Conservation (phyloP, 768 basidiomycete species). For the Boletellus sp. region DNA sequence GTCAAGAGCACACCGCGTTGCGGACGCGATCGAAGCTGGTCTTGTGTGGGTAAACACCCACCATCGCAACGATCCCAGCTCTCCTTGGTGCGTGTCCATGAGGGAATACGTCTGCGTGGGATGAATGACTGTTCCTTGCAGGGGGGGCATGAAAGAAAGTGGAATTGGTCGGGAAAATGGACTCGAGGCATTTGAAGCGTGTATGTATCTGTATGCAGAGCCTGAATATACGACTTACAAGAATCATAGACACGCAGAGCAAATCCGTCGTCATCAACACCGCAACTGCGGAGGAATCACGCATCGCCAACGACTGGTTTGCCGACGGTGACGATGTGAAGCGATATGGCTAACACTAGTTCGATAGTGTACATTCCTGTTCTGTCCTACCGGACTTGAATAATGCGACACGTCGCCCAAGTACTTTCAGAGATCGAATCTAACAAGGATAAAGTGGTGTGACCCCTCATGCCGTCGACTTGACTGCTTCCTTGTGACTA, state of each 20-base stretch:
- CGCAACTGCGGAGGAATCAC: constrained; percentile 57
- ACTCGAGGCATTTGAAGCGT: constrained; percentile 73
- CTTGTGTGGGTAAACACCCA: constrained; percentile 88
- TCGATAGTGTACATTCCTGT: neutral
- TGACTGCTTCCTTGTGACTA: constrained; percentile 52
- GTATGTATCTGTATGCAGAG: constrained; percentile 37
- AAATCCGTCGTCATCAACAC: constrained; percentile 78
- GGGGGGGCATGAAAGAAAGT: constrained; percentile 90
- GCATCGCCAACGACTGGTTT: constrained; percentile 74
- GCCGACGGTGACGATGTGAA: constrained; percentile 48
- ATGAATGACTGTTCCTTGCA: constrained; percentile 27
- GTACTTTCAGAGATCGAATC: constrained; percentile 15
- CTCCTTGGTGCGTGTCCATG: constrained; percentile 59
- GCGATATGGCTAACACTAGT: constrained; percentile 56
- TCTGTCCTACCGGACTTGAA: neutral
- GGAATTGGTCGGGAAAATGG: constrained; percentile 88
- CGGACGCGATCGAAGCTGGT: constrained; percentile 67
- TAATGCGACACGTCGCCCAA: neutral
- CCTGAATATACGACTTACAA: constrained; percentile 1
- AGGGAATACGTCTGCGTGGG: neutral
- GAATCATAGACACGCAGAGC: constrained; percentile 68
- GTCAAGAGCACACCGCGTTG: constrained; percentile 71
- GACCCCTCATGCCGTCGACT: constrained; percentile 39
- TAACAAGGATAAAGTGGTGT: constrained; percentile 3
- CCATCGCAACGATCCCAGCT: constrained; percentile 86